Conservation (phyloP, 2,329 filamentous ascomycete genomes). For the Bipolaris zeicola region DNA sequence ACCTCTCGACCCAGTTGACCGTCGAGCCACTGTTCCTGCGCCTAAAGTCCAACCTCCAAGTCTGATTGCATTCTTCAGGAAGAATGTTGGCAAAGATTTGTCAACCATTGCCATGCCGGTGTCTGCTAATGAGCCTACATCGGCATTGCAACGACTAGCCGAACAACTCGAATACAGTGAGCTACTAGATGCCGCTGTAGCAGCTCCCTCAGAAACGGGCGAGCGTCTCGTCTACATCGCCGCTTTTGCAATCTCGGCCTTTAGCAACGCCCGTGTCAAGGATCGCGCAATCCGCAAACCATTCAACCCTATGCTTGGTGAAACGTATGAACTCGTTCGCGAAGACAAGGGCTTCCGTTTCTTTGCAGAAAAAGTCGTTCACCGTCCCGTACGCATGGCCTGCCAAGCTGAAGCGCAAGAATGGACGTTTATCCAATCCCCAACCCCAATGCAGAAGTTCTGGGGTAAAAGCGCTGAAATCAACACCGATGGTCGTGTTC, state of each 20-base stretch:
- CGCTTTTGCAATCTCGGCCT: conserved; percentile 87
- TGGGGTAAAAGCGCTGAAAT: conserved; percentile 98
- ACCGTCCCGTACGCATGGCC: conserved; percentile 89
- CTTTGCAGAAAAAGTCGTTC: conserved; percentile 92
- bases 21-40: conserved; percentile 72
- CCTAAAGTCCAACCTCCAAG: conserved; percentile 83
- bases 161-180: conserved; percentile 91
- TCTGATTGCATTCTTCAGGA: conserved; percentile 90
- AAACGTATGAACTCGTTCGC: conserved; percentile 91
- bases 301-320: conserved; percentile 94
- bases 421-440: conserved; percentile 88
- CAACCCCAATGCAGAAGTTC: conserved; percentile 92
- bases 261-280: conserved; percentile 80
- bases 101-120: conserved; percentile 98
- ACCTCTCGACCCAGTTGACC: conserved; percentile 70
- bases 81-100: conserved; percentile 97
- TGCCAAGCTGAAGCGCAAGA: conserved; percentile 85
- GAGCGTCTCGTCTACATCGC: conserved; percentile 84
- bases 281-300: conserved; percentile 94
- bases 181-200: conserved; percentile 71
- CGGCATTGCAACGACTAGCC: conserved; percentile 83
- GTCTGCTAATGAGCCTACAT: conserved; percentile 91
- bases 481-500: conserved; percentile 85
- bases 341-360: conserved; percentile 87
- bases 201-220: conserved; percentile 58